A percentile compares a stretch with the other conserved stretches of the same genome.
Evolutionary conservation across 2,329 filamentous ascomycete genomes (phyloP).

Genomic region (Neonectria hederae): DNA sequence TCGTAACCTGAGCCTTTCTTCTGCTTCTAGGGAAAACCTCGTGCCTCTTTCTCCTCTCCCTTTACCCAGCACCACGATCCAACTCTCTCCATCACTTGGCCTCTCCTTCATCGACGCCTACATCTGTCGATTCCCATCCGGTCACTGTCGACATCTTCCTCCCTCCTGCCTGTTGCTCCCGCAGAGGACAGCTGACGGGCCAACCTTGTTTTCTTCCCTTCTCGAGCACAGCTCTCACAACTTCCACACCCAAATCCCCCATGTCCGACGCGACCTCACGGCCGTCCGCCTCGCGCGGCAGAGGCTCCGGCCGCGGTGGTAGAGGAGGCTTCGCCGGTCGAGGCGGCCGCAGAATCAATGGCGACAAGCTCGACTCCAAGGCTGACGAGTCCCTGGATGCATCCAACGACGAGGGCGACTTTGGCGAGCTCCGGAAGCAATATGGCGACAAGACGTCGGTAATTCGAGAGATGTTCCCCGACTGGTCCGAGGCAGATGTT

Average conservation of each 20-base stretch:
- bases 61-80: conserved; percentile 43
- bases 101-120: conserved; percentile 43
- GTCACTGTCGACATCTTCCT: conserved; percentile 45
- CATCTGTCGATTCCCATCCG: conserved; percentile 43
- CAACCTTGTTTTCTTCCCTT: conserved; percentile 44
- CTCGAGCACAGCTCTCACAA: conserved; percentile 44
- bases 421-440: conserved; percentile 91
- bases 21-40: conserved; percentile 52
- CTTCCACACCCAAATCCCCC: conserved; percentile 53
- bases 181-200: conserved; percentile 54
- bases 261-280: conserved; percentile 97
- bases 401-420: conserved; percentile 85
- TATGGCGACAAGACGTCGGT: conserved; percentile 81
- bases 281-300: conserved; percentile 84
- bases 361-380: conserved; percentile 69
- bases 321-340: conserved; percentile 79
- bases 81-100: conserved; percentile 42
- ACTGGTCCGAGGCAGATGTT: conserved; percentile 95
- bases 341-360: conserved; percentile 79
- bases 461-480: conserved; percentile 92
- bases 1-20: conserved; percentile 50
- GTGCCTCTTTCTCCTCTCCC: conserved; percentile 43
- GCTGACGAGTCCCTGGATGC: conserved; percentile 67
- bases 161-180: conserved; percentile 46
- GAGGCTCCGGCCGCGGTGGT: conserved; percentile 89